Evolutionary conservation across 1,284 basidiomycete species (phyloP).

Genomic region (Melampsora americana): DNA sequence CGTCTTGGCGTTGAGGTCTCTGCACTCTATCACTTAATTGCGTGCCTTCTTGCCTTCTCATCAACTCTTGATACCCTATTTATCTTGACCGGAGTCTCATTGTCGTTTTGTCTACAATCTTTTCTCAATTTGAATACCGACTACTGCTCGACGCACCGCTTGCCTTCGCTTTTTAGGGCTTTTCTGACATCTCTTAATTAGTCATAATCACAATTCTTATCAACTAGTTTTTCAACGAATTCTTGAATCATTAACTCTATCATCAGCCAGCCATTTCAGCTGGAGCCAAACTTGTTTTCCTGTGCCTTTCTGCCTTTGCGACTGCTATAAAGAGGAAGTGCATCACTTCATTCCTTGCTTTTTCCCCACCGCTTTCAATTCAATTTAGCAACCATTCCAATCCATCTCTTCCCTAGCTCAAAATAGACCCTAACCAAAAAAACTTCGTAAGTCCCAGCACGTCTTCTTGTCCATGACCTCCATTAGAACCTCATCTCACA

Average conservation of each 20-base stretch:
- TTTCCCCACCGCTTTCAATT: not conserved
- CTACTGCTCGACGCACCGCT: not conserved
- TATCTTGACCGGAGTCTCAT: too few species aligned
- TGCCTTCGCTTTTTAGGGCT: not conserved
- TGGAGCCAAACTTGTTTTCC: not conserved
- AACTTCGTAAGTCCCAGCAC: not conserved
- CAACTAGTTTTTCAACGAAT: too few species aligned
- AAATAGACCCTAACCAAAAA: not conserved
- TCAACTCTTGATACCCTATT: too few species aligned
- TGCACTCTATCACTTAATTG: too few species aligned
- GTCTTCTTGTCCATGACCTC: too few species aligned
- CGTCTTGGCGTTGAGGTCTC: not conserved
- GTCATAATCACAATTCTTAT: too few species aligned
- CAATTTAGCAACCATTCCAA: not conserved
- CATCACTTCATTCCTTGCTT: not conserved
- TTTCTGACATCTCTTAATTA: not conserved
- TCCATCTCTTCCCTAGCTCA: slow-evolving; percentile 5
- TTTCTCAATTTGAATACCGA: too few species aligned
- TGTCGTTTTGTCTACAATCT: too few species aligned
- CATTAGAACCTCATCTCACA: too few species aligned
- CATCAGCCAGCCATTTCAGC: too few species aligned
- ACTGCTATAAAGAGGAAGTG: not conserved
- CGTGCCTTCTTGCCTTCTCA: too few species aligned
- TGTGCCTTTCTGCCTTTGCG: not conserved
- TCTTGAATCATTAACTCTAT: too few species aligned